Base-by-base conservation (phyloP, 2,329 filamentous ascomycete species). In the Alternaria incomplexa region DNA sequence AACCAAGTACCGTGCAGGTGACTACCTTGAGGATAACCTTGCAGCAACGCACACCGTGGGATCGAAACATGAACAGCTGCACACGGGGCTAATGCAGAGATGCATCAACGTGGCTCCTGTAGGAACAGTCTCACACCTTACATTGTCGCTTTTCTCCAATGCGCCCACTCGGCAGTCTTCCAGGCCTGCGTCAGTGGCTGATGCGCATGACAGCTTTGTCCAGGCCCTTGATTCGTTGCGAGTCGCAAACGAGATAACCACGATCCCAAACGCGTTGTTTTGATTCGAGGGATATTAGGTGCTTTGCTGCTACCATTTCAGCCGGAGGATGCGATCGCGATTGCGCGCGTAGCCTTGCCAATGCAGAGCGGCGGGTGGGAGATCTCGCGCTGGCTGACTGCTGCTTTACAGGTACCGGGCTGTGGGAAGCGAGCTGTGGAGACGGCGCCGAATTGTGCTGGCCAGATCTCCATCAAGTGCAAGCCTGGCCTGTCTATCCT, bases 81-180 rank as follows among this genome's bases (percentile, higher is more conserved):
- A 52, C 30, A 22, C 11, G 44, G 30, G 48, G 47, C 52, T 61
- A 51, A 56, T 61, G 58, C 51, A 64, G 51, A 64, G 51, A 47
- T 47, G 45, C 54, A 57, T 66, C 54, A 57, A 73, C 72, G 70
- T 73, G 67, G 68, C 67, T 70, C 70, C 70, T 66, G 60, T 63
- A 69, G 64, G 62, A 64, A 67, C 43, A 23, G 22, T 57, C 46
- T 30, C 44, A 22, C 44, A 6, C 43, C 28, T 22, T 40, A 32
- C 48, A 52, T 22, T 36, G 32, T 52, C 20, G 30, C 28, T 40
- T 12, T 52, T 40, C 36, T 62, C 22, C 50, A 55, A 48, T 56
- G 17, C 53, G 58, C 66, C 73, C 74, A 75, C 76, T 73, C 73
- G 73, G 75, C 64, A 72, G 69, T 63, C 61, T 75, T 77, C 75